These are phyloP conservation scores for Yamadazyma ubonensis DNA, from an alignment of 805 yeast genomes.

Conservation along the genomic window DNA sequence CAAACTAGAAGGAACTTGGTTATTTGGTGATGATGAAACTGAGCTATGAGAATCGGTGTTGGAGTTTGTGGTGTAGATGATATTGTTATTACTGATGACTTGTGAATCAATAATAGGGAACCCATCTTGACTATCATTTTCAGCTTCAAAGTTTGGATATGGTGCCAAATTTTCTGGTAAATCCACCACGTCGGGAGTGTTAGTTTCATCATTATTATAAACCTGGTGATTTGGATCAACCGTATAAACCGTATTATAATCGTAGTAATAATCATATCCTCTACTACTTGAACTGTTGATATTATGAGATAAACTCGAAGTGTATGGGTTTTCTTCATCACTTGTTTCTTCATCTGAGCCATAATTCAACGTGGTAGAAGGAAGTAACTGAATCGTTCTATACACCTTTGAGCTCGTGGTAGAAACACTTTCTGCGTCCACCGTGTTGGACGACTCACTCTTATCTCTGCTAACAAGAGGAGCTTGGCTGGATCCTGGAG, in stretches of 20 bases:
- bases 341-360: conserved; percentile 64
- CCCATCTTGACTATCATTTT: conserved; percentile 27
- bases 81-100: conserved; percentile 10
- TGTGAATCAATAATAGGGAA: conserved; percentile 28
- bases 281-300: conserved; percentile 59
- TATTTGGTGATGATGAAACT: background rate
- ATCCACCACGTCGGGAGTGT: conserved; percentile 42
- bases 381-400: conserved; percentile 73
- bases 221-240: conserved; percentile 46
- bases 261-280: conserved; percentile 77
- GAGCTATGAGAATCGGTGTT: conserved; percentile 7
- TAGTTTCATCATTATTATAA: conserved; percentile 25
- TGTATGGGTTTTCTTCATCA: conserved; percentile 54
- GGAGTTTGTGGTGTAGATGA: conserved; percentile 6
- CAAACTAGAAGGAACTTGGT: background rate
- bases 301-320: conserved; percentile 65
- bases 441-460: conserved; percentile 18
- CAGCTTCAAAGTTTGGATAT: conserved; percentile 39
- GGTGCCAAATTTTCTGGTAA: conserved; percentile 45
- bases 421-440: conserved; percentile 31
- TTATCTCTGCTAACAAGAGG: conserved; percentile 17
- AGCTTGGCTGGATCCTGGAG: conserved; percentile 28
- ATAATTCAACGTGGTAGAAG: conserved; percentile 82
- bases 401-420: conserved; percentile 27
- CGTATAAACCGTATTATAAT: conserved; percentile 74